Evolutionary conservation across 352 stramenopile genomes (phyloP).

Genomic region (Pythium monospermum): DNA sequence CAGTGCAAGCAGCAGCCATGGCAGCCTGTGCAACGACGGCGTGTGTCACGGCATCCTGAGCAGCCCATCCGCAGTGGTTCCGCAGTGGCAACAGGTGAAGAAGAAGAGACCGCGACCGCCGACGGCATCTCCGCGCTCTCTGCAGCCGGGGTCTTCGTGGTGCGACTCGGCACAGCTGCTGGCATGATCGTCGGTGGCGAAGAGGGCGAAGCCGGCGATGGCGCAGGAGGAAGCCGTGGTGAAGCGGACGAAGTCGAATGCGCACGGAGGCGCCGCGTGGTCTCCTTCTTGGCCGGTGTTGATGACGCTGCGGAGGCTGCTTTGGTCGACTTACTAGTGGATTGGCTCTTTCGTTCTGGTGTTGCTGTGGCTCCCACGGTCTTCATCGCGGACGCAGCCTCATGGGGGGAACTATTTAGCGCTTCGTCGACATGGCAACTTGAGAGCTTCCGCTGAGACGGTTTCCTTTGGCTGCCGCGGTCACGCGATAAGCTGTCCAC

Average conservation of each 20-base stretch:
- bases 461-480: too few species aligned
- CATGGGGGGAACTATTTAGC: too few species aligned
- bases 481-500: too few species aligned
- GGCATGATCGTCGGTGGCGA: not conserved
- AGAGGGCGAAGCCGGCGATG: not conserved
- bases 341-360: not conserved
- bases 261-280: conserved; percentile 4
- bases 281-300: too few species aligned
- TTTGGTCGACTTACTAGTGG: not conserved
- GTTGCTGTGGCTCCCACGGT: not conserved
- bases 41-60: conserved; percentile 51
- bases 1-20: conserved; percentile 66
- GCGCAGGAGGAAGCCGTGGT: not conserved
- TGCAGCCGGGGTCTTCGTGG: not conserved
- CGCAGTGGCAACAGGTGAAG: conserved; percentile 1
- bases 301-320: not conserved
- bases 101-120: too few species aligned
- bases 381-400: too few species aligned
- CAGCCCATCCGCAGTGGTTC: conserved; percentile 57
- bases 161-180: not conserved
- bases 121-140: too few species aligned
- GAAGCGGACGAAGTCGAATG: conserved; percentile 20
- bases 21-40: conserved; percentile 58
- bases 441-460: too few species aligned
- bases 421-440: not conserved